Conservation (phyloP, 73 alveolate species). For the Paramecium caudatum region DNA sequence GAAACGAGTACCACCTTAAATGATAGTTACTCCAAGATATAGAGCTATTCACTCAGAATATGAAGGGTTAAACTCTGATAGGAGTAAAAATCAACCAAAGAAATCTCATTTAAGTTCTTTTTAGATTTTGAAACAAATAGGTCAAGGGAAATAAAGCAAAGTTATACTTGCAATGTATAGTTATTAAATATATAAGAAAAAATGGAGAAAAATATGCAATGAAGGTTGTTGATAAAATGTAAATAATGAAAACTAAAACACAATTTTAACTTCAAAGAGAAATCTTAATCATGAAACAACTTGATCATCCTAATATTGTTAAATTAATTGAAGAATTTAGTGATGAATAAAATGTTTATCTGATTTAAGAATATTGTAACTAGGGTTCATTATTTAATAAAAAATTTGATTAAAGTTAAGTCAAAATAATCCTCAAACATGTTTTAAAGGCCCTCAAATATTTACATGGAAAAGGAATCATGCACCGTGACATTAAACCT, state of each 20-base stretch:
- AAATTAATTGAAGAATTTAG: conserved; percentile 77
- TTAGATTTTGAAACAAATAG: neutral
- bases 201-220: conserved; percentile 45
- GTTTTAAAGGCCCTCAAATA: conserved; percentile 16
- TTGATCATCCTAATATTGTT: conserved; percentile 93
- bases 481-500: conserved; percentile 65
- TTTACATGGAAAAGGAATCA: neutral
- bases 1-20: conserved; percentile 14
- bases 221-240: neutral
- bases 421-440: neutral
- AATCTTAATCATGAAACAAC: conserved; percentile 84
- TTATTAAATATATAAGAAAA: neutral
- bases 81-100: neutral
- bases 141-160: conserved; percentile 20
- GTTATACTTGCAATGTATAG: conserved; percentile 1
- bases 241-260: neutral
- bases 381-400: conserved; percentile 35
- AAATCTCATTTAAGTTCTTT: neutral
- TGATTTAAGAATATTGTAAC: conserved; percentile 22
- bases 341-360: conserved; percentile 17
- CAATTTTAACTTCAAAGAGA: conserved; percentile 75
- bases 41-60: conserved; percentile 12
- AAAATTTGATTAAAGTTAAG: conserved; percentile 29
- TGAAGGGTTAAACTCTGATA: neutral
- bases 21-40: conserved; percentile 21